These are phyloP conservation scores for Steccherinum ochraceum DNA, from an alignment of 768 basidiomycete species.

Conservation along the genomic window DNA sequence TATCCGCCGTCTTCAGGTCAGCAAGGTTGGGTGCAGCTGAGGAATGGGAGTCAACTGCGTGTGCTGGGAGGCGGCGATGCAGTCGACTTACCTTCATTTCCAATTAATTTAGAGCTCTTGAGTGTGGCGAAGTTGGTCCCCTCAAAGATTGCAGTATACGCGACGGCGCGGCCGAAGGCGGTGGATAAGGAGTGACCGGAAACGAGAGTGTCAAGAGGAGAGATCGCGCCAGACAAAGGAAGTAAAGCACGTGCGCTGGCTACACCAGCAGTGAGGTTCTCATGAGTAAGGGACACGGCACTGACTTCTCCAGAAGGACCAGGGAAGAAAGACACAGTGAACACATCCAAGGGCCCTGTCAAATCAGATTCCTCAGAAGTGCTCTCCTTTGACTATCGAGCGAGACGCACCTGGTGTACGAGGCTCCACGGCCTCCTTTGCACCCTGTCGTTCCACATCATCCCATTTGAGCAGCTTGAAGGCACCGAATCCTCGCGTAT, in stretches of 20 bases:
- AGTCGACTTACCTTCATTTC: slow-evolving; percentile 34
- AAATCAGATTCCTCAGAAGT: too few relatives aligned
- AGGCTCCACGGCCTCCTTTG: slow-evolving; percentile 39
- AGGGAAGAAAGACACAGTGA: slow-evolving; percentile 62
- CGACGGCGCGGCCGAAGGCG: slow-evolving; percentile 74
- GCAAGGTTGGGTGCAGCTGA: background rate
- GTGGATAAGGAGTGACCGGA: slow-evolving; percentile 70
- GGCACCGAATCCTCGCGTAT: slow-evolving; percentile 41
- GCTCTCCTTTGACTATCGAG: slow-evolving; percentile 4
- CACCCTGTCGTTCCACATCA: slow-evolving; percentile 65
- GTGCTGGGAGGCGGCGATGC: too few relatives aligned
- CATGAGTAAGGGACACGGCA: slow-evolving; percentile 68
- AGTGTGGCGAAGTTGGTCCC: slow-evolving; percentile 68
- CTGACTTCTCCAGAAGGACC: slow-evolving; percentile 45
- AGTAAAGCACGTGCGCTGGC: slow-evolving; percentile 71
- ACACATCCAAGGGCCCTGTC: slow-evolving; percentile 57
- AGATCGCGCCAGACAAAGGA: slow-evolving; percentile 62
- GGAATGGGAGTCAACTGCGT: background rate
- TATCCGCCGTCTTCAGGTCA: slow-evolving; percentile 42
- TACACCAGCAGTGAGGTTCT: slow-evolving; percentile 87
- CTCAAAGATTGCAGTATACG: slow-evolving; percentile 73
- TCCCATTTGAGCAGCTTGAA: slow-evolving; percentile 59
- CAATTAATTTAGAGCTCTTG: slow-evolving; percentile 45
- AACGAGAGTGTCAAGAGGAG: slow-evolving; percentile 69
- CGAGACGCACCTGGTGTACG: slow-evolving; percentile 46